phyloP scores from a whole-genome alignment of 2,329 filamentous ascomycete genomes.

The Botrytis byssoidea region DNA sequence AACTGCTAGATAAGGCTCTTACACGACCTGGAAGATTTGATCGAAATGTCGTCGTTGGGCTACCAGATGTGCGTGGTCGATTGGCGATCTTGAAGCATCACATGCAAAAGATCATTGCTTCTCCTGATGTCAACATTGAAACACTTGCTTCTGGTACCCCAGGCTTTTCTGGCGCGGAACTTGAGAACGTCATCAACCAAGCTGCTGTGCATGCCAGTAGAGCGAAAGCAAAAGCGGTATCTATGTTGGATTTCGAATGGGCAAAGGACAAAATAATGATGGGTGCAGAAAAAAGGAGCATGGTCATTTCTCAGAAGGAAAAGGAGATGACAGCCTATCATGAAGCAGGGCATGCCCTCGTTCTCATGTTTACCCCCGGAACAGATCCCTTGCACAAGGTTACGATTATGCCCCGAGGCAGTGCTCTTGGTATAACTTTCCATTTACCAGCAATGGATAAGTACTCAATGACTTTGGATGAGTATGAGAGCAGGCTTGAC shows the following conservation, averaged over 20 bases:
- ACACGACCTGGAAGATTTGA: conserved; percentile 95
- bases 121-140: conserved; percentile 76
- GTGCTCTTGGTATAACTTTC: conserved; percentile 81
- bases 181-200: conserved; percentile 96
- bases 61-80: conserved; percentile 91
- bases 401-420: conserved; percentile 89
- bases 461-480: conserved; percentile 80
- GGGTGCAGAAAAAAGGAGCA: conserved; percentile 87
- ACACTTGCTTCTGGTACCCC: conserved; percentile 83
- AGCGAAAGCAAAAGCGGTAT: conserved; percentile 72
- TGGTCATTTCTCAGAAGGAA: conserved; percentile 88
- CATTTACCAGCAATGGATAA: conserved; percentile 90
- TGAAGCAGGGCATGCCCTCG: conserved; percentile 91
- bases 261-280: conserved; percentile 98
- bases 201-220: conserved; percentile 94
- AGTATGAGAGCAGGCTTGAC: conserved; percentile 79
- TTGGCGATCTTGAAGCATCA: conserved; percentile 93
- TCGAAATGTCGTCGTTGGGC: conserved; percentile 80
- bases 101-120: conserved; percentile 83
- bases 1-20: conserved; percentile 90
- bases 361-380: conserved; percentile 75
- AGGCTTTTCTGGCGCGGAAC: conserved; percentile 90
- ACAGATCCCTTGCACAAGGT: conserved; percentile 88
- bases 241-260: conserved; percentile 86
- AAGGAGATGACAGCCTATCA: conserved; percentile 96